These are phyloP conservation scores for Aspergillus fructus DNA, from an alignment of 2,329 filamentous ascomycete genomes.

Conservation along the genomic window DNA sequence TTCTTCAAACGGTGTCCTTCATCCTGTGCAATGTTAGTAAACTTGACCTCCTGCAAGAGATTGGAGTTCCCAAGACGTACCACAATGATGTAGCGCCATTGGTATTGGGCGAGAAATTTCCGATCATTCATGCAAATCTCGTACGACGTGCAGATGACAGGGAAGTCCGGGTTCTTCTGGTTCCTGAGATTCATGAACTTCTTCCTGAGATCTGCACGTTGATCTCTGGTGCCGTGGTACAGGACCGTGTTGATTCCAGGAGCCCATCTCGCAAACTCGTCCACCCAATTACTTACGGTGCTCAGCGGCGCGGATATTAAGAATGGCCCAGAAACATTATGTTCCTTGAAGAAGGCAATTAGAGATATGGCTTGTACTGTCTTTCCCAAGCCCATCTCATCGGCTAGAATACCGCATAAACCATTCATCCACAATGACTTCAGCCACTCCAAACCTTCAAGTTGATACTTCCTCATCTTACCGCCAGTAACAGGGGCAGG, in stretches of 20 bases:
- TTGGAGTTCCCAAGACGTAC: constrained; percentile 41
- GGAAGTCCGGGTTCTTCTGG: constrained; percentile 71
- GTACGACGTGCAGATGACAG: constrained; percentile 90
- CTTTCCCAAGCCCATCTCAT: constrained; percentile 94
- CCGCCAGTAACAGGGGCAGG: constrained; percentile 82
- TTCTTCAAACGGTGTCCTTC: constrained; percentile 98
- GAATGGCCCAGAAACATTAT: constrained; percentile 85
- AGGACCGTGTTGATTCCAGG: constrained; percentile 83
- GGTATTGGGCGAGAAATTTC: constrained; percentile 74
- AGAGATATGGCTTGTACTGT: constrained; percentile 88
- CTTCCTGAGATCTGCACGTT: constrained; percentile 73
- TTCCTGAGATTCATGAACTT: constrained; percentile 67
- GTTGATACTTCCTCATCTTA: constrained; percentile 88
- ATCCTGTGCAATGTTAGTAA: constrained; percentile 55
- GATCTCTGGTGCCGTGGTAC: constrained; percentile 81
- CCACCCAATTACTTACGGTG: constrained; percentile 92
- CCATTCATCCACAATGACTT: constrained; percentile 80
- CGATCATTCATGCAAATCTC: constrained; percentile 94
- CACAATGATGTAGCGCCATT: constrained; percentile 98
- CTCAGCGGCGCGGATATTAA: constrained; percentile 87
- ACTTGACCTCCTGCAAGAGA: background rate
- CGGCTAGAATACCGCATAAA: constrained; percentile 84
- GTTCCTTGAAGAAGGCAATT: constrained; percentile 82
- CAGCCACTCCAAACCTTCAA: constrained; percentile 95
- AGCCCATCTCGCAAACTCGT: constrained; percentile 89